phyloP scores from a whole-genome alignment of 495 filamentous ascomycete genomes.

The Aspergillus asperescens region DNA sequence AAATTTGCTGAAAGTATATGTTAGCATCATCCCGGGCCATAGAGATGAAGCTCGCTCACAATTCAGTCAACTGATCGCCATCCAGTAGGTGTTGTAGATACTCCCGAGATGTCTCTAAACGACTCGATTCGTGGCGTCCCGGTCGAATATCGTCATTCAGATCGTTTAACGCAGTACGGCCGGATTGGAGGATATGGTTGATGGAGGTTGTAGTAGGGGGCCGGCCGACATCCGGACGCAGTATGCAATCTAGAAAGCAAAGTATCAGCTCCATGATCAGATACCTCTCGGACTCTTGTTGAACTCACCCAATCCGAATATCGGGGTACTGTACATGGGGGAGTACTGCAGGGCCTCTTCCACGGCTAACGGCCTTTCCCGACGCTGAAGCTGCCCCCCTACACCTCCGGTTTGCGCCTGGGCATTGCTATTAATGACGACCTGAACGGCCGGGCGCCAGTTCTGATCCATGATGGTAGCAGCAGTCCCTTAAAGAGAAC shows the following conservation, averaged over 20 bases:
- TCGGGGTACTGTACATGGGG: conserved; percentile 81
- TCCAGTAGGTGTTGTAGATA: conserved; percentile 67
- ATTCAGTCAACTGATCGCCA: conserved; percentile 63
- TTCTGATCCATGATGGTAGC: conserved; percentile 37
- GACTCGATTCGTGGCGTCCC: conserved; percentile 36
- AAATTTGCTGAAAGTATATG: conserved; percentile 56
- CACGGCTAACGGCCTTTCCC: conserved; percentile 52
- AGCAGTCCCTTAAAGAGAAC: conserved; percentile 8
- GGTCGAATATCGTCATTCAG: conserved; percentile 38
- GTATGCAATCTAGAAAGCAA: conserved; percentile 32
- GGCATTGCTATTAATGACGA: conserved; percentile 40
- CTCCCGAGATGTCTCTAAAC: conserved; percentile 46
- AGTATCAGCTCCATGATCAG: conserved; percentile 20
- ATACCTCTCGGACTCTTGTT: conserved; percentile 13
- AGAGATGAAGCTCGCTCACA: conserved; percentile 46
- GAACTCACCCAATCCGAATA: conserved; percentile 71
- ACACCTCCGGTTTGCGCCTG: conserved; percentile 26
- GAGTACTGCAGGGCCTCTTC: conserved; percentile 88
- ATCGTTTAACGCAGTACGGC: conserved; percentile 38
- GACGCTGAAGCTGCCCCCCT: conserved; percentile 28
- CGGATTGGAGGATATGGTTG: conserved; percentile 42
- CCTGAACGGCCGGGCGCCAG: conserved; percentile 41
- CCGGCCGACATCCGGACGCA: conserved; percentile 40
- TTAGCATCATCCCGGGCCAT: conserved; percentile 16
- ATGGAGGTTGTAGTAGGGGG: conserved; percentile 41